Conservation (phyloP, 345 rosid species). For the Citrus hindsii region DNA sequence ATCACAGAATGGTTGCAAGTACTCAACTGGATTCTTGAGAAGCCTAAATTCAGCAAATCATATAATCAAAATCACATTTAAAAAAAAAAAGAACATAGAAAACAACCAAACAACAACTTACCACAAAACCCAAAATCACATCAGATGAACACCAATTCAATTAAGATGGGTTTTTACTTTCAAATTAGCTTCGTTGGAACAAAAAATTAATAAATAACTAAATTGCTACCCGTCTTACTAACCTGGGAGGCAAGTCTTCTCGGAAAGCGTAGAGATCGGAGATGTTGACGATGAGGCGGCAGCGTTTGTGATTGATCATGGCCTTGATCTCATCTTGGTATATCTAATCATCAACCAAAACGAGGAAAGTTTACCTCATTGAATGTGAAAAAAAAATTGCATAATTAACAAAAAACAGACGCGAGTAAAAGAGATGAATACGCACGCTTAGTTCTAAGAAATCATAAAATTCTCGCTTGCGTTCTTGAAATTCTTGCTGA, state of each 20-base stretch:
- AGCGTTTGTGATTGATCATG: slow-evolving; percentile 83
- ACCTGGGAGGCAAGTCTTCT: slow-evolving; percentile 66
- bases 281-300: slow-evolving; percentile 86
- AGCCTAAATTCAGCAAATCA: slow-evolving; percentile 44
- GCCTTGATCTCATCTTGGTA: slow-evolving; percentile 80
- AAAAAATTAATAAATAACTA: background rate
- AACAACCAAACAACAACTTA: no score
- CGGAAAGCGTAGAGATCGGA: slow-evolving; percentile 78
- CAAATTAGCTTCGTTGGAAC: background rate
- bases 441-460: slow-evolving; percentile 72
- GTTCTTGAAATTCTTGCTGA: slow-evolving; percentile 58
- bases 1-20: slow-evolving; percentile 87
- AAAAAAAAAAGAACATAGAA: background rate
- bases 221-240: background rate
- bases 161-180: background rate
- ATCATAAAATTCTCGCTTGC: slow-evolving; percentile 76
- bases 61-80: background rate
- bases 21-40: slow-evolving; percentile 74
- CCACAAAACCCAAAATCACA: background rate
- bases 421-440: background rate
- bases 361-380: background rate
- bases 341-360: slow-evolving; percentile 29
- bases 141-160: background rate
- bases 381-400: background rate
- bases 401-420: background rate